Conservation (phyloP, 129 eudicot species). For the Kitagawia praeruptora region DNA sequence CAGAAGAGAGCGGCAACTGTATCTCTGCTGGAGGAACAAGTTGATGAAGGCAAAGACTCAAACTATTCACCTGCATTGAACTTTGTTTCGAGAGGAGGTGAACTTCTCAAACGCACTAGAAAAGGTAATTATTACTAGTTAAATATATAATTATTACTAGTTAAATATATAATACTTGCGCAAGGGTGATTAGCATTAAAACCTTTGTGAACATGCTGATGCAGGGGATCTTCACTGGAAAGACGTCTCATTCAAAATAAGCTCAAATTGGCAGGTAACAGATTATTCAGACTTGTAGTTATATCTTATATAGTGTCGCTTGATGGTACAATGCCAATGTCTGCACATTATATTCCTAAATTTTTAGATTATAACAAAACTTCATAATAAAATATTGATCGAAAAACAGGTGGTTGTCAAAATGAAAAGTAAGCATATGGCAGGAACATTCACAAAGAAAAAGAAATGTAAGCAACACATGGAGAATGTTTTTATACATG, state of each 20-base stretch:
- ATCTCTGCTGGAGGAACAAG: conserved; percentile 35
- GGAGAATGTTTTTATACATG: neutral
- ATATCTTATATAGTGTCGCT: neutral
- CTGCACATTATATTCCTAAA: neutral
- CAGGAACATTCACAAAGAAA: conserved; percentile 89
- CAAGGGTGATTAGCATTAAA: conserved; percentile 7
- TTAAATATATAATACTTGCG: neutral
- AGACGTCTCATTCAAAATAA: conserved; percentile 74
- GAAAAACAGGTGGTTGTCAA: conserved; percentile 64
- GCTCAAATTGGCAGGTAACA: conserved; percentile 58
- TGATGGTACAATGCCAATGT: neutral
- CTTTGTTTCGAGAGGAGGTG: conserved; percentile 68
- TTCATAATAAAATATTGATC: neutral
- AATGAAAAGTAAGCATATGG: conserved; percentile 91
- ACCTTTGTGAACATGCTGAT: conserved; percentile 11
- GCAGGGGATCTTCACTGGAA: conserved; percentile 95
- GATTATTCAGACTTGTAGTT: neutral
- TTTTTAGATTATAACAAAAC: neutral
- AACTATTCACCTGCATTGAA: conserved; percentile 38
- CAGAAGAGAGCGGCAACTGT: conserved; percentile 49
- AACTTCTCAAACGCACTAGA: conserved; percentile 68
- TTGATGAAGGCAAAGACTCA: conserved; percentile 49
- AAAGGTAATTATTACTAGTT: conserved; percentile 39
- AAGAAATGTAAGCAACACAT: conserved; percentile 55
- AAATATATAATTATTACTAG: neutral